phyloP scores from a whole-genome alignment of 177 flowering plant species.

The Vitis hybrid region DNA sequence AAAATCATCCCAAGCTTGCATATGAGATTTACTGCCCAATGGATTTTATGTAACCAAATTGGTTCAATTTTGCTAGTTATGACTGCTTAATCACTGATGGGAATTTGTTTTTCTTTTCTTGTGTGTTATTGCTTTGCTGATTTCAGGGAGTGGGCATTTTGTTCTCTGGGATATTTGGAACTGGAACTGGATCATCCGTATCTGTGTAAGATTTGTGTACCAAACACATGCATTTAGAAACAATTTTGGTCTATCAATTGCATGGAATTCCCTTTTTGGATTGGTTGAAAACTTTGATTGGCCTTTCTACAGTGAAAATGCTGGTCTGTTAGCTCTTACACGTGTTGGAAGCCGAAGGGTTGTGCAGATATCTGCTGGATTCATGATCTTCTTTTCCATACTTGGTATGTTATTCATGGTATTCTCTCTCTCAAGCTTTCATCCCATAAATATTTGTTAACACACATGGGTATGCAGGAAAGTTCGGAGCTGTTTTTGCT shows the following conservation, averaged over 20 bases:
- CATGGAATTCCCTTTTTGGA: not conserved
- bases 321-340: constrained; percentile 69
- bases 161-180: constrained; percentile 68
- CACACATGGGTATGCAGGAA: constrained; percentile 36
- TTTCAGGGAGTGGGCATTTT: constrained; percentile 81
- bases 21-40: too few relatives aligned
- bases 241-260: not conserved
- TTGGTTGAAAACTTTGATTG: not conserved
- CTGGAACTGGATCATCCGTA: constrained; percentile 68
- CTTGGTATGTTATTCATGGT: constrained; percentile 40
- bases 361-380: constrained; percentile 69
- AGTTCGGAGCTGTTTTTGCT: constrained; percentile 82
- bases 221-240: not conserved
- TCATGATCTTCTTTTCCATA: constrained; percentile 72
- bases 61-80: not conserved
- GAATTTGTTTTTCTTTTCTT: not conserved
- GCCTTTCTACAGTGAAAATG: constrained; percentile 38
- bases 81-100: not conserved
- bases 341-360: constrained; percentile 75
- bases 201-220: constrained; percentile 48
- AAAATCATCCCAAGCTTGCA: not conserved
- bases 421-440: not conserved
- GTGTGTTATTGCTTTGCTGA: not conserved
- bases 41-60: not conserved
- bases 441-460: not conserved